Percentiles rank a stretch among this genome's conserved stretches.
phyloP scores from a whole-genome alignment of 179 eudicot genomes.

The Nepenthes alata region DNA sequence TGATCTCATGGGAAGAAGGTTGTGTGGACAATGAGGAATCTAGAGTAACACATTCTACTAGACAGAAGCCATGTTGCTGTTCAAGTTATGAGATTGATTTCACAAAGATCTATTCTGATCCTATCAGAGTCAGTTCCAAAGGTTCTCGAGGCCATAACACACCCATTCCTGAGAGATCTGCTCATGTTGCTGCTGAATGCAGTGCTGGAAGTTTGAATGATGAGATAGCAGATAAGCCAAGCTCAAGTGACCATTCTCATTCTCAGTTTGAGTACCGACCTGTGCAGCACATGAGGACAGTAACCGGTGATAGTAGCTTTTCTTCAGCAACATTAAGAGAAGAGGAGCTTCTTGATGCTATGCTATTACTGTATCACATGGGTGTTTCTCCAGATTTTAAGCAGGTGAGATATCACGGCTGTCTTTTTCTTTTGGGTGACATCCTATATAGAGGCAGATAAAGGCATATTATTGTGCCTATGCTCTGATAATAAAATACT shows the following conservation, averaged over 20 bases:
- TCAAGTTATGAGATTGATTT: conserved; percentile 54
- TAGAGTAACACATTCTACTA: conserved; percentile 56
- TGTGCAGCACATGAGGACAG: conserved; percentile 46
- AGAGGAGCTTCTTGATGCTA: conserved; percentile 88
- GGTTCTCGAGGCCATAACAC: conserved; percentile 60
- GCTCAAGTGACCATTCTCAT: conserved; percentile 76
- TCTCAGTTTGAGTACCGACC: conserved; percentile 61
- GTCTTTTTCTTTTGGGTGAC: conserved; percentile 2
- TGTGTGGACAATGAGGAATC: conserved; percentile 71
- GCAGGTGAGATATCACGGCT: conserved; percentile 39
- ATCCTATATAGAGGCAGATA: too few relatives aligned
- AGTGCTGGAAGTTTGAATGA: conserved; percentile 67
- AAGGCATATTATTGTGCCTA: too few relatives aligned
- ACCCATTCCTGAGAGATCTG: conserved; percentile 61
- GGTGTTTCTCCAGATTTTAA: conserved; percentile 91
- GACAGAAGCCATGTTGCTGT: conserved; percentile 86
- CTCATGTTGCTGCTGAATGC: conserved; percentile 80
- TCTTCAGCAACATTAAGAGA: conserved; percentile 66
- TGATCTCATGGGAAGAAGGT: conserved; percentile 92
- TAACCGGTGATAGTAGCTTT: conserved; percentile 38
- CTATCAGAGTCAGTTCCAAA: conserved; percentile 42
- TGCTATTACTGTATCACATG: conserved; percentile 73
- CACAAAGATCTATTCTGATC: conserved; percentile 39
- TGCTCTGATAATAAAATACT: too few relatives aligned
- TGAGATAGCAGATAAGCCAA: conserved; percentile 83